Percentiles rank a stretch among this genome's conserved stretches.
phyloP scores from a whole-genome alignment of 495 filamentous ascomycete species.

The Wilcoxina mikolae region DNA sequence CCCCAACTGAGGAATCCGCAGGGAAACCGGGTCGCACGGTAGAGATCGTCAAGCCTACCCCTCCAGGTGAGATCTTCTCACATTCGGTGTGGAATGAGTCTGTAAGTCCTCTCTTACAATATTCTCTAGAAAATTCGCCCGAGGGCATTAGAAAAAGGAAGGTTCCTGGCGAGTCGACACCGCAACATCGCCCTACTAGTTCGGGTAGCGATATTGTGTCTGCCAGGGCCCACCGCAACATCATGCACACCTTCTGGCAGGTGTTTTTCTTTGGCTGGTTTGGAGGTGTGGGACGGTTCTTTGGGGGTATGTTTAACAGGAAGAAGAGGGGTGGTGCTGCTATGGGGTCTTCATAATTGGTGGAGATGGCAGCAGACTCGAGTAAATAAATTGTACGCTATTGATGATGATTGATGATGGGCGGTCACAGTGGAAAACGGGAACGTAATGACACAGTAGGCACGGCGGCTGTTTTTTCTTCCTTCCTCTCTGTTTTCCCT shows the following conservation, averaged over 20 bases:
- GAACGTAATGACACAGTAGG: constrained; percentile 5
- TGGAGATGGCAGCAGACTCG: background rate
- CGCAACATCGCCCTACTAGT: constrained; percentile 16
- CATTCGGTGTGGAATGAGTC: constrained; percentile 29
- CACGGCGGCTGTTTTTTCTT: background rate
- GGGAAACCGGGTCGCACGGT: constrained; percentile 11
- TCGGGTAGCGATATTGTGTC: constrained; percentile 26
- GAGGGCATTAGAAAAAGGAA: constrained; percentile 21
- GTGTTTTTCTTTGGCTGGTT: constrained; percentile 26
- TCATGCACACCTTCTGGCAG: constrained; percentile 27
- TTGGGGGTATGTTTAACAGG: constrained; percentile 18
- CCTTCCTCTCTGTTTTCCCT: constrained; percentile 2
- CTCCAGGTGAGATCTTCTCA: constrained; percentile 28
- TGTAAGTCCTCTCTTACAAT: constrained; percentile 29
- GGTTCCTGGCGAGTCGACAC: constrained; percentile 6
- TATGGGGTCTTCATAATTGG: background rate
- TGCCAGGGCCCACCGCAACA: constrained; percentile 21
- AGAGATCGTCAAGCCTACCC: constrained; percentile 22
- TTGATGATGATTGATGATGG: background rate
- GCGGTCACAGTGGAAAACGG: background rate
- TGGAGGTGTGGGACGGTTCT: constrained; percentile 23
- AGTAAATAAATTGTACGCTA: background rate
- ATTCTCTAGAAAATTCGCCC: constrained; percentile 27
- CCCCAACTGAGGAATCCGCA: constrained; percentile 13
- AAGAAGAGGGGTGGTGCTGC: background rate